A percentile compares a stretch with the other conserved stretches of the same genome.
Conservation (phyloP, 768 basidiomycete species). For the Gloeostereum incarnatum region DNA sequence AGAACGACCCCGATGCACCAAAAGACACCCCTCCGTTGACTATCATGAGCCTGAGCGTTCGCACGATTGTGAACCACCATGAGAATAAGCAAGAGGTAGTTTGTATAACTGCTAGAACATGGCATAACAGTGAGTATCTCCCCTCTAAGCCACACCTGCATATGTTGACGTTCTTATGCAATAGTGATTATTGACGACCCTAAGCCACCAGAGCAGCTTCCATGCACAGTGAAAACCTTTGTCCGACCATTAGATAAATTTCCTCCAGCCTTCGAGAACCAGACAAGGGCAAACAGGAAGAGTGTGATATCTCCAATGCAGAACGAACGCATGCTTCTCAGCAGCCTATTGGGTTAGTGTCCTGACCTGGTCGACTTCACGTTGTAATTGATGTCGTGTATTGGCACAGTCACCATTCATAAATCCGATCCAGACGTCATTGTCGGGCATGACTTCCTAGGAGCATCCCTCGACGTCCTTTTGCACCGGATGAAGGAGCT, state of each 20-base stretch:
- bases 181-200: slow-evolving; percentile 85
- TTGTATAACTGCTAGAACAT: slow-evolving; percentile 74
- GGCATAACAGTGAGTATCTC: slow-evolving; percentile 46
- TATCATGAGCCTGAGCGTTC: slow-evolving; percentile 78
- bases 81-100: slow-evolving; percentile 94
- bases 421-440: slow-evolving; percentile 92
- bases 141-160: neutral
- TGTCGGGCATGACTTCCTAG: slow-evolving; percentile 91
- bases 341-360: slow-evolving; percentile 59
- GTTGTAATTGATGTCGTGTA: neutral
- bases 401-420: slow-evolving; percentile 52
- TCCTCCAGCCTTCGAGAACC: slow-evolving; percentile 74
- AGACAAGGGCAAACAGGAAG: slow-evolving; percentile 53
- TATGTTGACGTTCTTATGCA: neutral
- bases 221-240: slow-evolving; percentile 78
- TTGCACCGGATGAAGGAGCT: slow-evolving; percentile 86
- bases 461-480: slow-evolving; percentile 82
- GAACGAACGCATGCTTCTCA: slow-evolving; percentile 83
- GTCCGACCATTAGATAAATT: slow-evolving; percentile 85
- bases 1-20: slow-evolving; percentile 58
- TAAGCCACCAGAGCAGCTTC: slow-evolving; percentile 80
- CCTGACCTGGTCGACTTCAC: neutral
- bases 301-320: slow-evolving; percentile 64
- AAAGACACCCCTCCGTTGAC: slow-evolving; percentile 85
- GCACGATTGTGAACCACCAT: slow-evolving; percentile 89